Conservation (phyloP, 2,329 filamentous ascomycete genomes). For the Chrysoporthe puriensis region DNA sequence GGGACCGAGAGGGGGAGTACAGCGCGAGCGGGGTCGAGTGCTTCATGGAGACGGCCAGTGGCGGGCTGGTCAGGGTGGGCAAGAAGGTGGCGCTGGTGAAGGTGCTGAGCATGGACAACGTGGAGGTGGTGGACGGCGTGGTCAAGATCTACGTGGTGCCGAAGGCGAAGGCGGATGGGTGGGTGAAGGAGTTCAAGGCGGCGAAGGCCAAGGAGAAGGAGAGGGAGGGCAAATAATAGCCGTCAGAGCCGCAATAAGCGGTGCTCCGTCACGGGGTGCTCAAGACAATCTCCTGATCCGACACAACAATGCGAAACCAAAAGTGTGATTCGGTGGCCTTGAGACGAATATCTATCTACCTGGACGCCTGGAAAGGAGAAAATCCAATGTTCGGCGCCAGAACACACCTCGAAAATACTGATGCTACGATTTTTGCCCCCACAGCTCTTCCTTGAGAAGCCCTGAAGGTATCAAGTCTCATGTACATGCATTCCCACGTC, state of each 20-base stretch:
- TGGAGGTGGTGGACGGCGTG: conserved; percentile 86
- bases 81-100: conserved; percentile 80
- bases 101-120: conserved; percentile 73
- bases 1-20: conserved; percentile 76
- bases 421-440: not conserved
- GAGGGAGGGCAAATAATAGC: conserved; percentile 29
- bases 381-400: not conserved
- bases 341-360: conserved; percentile 6
- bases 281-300: not conserved
- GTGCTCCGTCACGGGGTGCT: not conserved
- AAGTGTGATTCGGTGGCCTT: not conserved
- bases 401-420: not conserved
- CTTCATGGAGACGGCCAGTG: conserved; percentile 81
- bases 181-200: conserved; percentile 83
- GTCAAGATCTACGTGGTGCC: conserved; percentile 85
- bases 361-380: conserved; percentile 3
- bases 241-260: not conserved
- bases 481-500: not conserved
- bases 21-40: conserved; percentile 71
- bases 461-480: conserved; percentile 10
- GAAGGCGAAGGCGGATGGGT: conserved; percentile 67
- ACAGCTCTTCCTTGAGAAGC: not conserved
- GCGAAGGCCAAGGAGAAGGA: conserved; percentile 61
- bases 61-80: conserved; percentile 86
- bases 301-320: not conserved